These are phyloP conservation scores for Mycena amicta DNA, from an alignment of 768 basidiomycete genomes.

Conservation along the genomic window DNA sequence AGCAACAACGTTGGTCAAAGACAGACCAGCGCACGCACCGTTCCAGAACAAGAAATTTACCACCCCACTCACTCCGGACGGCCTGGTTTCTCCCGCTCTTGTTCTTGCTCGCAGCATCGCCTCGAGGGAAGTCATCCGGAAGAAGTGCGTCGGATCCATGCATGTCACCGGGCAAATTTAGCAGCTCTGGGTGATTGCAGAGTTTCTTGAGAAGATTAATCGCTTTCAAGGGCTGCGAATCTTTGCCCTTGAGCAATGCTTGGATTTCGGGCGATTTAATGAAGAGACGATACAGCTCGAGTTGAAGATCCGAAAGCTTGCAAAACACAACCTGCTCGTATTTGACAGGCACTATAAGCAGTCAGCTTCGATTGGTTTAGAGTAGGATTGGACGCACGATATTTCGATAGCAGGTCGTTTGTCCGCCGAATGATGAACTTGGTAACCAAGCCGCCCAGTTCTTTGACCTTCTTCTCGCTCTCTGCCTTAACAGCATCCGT, in stretches of 20 bases:
- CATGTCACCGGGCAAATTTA: constrained; percentile 83
- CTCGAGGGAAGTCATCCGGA: constrained; percentile 78
- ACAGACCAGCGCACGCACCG: too few species aligned
- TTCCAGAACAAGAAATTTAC: constrained; percentile 93
- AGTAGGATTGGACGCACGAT: constrained; percentile 56
- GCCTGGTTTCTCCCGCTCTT: constrained; percentile 47
- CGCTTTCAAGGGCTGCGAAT: constrained; percentile 94
- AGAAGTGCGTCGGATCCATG: constrained; percentile 79
- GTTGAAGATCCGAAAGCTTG: constrained; percentile 78
- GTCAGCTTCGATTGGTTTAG: constrained; percentile 11
- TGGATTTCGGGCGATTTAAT: constrained; percentile 93
- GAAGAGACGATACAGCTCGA: constrained; percentile 84
- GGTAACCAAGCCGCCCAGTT: constrained; percentile 82
- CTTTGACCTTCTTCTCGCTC: constrained; percentile 88
- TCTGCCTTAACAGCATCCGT: constrained; percentile 75
- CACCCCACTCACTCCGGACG: constrained; percentile 82
- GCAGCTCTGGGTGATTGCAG: constrained; percentile 92
- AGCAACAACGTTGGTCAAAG: too few species aligned
- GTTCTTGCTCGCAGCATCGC: constrained; percentile 36
- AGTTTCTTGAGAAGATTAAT: constrained; percentile 94
- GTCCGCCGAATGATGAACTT: constrained; percentile 95
- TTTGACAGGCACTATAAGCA: constrained; percentile 86
- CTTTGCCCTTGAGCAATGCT: constrained; percentile 79
- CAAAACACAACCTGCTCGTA: constrained; percentile 99
- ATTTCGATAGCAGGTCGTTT: constrained; percentile 93